Evolutionary conservation across 257 asterid species (phyloP).

Genomic region (Solanum corneliomulleri): DNA sequence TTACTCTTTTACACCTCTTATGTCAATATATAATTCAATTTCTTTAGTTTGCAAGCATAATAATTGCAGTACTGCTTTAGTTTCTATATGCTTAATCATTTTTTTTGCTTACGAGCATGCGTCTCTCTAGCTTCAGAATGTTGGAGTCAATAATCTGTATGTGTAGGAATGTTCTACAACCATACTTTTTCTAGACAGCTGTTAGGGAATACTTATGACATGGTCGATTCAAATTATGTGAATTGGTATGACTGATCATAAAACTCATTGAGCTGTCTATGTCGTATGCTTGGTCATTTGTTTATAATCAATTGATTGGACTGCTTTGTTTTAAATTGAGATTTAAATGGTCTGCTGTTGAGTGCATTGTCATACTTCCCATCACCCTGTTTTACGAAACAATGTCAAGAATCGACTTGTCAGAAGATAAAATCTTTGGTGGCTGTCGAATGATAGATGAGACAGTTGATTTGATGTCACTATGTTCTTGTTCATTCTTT

Average conservation of each 20-base stretch:
- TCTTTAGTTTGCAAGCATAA: neutral
- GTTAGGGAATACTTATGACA: neutral
- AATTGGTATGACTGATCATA: neutral
- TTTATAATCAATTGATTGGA: neutral
- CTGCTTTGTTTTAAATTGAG: neutral
- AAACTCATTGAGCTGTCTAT: neutral
- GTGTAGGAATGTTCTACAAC: neutral
- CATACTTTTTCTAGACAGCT: neutral
- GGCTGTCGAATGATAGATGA: neutral
- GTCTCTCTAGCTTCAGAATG: neutral
- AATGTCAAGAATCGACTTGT: neutral
- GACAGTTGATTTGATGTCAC: neutral
- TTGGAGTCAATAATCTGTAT: neutral
- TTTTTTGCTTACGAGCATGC: neutral
- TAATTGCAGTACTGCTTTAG: neutral
- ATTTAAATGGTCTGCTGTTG: neutral
- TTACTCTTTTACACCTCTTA: constrained; percentile 1
- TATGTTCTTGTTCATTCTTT: neutral
- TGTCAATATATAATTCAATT: neutral
- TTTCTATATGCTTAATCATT: neutral
- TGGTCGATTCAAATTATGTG: neutral
- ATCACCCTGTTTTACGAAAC: neutral
- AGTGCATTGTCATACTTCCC: neutral
- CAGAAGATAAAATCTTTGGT: neutral
- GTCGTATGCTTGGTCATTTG: neutral